Evolutionary conservation across 495 filamentous ascomycete species (phyloP).

Genomic region (Penicillium longicatenatum): DNA sequence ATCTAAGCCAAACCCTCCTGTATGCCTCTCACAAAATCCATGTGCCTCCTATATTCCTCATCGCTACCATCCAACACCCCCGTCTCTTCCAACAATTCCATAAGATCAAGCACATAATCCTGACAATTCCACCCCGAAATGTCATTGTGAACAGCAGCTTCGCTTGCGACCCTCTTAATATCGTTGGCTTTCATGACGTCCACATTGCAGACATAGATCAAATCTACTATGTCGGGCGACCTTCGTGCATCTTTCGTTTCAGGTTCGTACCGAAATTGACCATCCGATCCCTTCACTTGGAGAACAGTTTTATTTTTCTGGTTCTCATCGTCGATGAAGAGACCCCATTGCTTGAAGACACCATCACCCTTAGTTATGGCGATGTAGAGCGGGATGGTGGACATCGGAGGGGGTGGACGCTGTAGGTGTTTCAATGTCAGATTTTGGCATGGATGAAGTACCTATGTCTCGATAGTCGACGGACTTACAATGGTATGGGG

Average conservation of each 20-base stretch:
- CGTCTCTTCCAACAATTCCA: conserved; percentile 1
- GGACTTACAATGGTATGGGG: neutral
- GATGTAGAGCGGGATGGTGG: neutral
- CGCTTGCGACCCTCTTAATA: neutral
- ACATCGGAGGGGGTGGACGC: neutral
- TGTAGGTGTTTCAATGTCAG: neutral
- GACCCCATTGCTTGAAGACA: conserved; percentile 3
- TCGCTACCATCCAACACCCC: neutral
- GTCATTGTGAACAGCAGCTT: conserved; percentile 1
- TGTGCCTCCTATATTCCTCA: neutral
- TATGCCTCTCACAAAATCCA: neutral
- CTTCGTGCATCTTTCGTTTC: neutral
- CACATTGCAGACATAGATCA: conserved; percentile 3
- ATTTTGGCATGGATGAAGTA: neutral
- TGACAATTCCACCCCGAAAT: conserved; percentile 6
- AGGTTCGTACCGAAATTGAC: neutral
- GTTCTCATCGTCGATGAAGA: conserved; percentile 1
- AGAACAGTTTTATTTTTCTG: neutral
- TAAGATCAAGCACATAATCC: conserved; percentile 7
- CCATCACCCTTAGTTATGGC: neutral
- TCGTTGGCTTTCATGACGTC: neutral
- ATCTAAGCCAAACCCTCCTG: conserved; percentile 4
- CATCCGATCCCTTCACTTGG: conserved; percentile 2
- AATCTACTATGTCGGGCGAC: neutral
- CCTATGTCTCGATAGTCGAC: neutral